Percentiles rank a stretch among this genome's conserved stretches.
Evolutionary conservation across 805 yeast genomes (phyloP).

Genomic region (Kodamaea fukazawae): DNA sequence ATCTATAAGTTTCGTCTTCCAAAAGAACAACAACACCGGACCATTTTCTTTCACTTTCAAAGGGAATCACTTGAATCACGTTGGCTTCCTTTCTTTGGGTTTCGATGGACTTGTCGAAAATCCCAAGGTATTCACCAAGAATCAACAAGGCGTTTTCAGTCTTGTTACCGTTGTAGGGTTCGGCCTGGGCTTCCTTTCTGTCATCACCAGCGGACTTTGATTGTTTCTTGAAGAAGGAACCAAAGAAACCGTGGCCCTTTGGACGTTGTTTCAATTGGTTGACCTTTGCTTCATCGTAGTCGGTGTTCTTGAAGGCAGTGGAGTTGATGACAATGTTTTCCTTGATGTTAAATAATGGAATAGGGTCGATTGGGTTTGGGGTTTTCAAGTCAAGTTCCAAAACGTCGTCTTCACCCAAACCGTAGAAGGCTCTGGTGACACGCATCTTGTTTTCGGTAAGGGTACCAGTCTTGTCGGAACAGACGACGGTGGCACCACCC

Average conservation of each 20-base stretch:
- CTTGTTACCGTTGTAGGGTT: constrained; percentile 83
- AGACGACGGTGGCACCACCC: constrained; percentile 97
- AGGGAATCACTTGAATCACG: constrained; percentile 75
- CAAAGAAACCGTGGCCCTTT: constrained; percentile 24
- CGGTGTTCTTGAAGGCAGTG: constrained; percentile 82
- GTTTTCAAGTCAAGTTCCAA: constrained; percentile 42
- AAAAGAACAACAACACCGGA: constrained; percentile 70
- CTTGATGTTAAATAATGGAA: constrained; percentile 26
- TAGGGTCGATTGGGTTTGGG: constrained; percentile 22
- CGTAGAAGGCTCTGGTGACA: constrained; percentile 75
- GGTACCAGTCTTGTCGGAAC: constrained; percentile 98
- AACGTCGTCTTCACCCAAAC: constrained; percentile 26
- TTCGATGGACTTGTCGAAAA: constrained; percentile 47
- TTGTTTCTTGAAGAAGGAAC: constrained; percentile 20
- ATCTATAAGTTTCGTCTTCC: constrained; percentile 46
- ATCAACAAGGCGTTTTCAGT: constrained; percentile 87
- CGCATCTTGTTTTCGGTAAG: constrained; percentile 92
- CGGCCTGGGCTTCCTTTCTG: constrained; percentile 28
- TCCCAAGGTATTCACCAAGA: constrained; percentile 59
- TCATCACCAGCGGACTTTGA: constrained; percentile 9
- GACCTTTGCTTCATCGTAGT: constrained; percentile 34
- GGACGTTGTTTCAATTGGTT: constrained; percentile 27
- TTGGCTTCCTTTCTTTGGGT: constrained; percentile 25
- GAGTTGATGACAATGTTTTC: constrained; percentile 76
- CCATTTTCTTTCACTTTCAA: constrained; percentile 92